phyloP scores from a whole-genome alignment of 306 rosid species.

The Rubus idaeus region DNA sequence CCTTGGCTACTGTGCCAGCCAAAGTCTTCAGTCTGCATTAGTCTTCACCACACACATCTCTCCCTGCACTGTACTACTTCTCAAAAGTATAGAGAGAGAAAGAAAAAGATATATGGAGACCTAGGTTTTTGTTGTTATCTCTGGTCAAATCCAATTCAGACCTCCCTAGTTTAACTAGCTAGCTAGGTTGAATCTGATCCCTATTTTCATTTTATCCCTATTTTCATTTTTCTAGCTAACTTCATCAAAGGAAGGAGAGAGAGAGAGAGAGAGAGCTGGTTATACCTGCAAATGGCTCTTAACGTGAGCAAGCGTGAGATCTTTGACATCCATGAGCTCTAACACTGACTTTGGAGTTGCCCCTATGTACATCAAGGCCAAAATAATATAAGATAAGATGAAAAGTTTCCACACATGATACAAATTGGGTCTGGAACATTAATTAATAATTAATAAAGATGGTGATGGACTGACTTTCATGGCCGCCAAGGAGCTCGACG shows the following conservation, averaged over 20 bases:
- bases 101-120: not conserved
- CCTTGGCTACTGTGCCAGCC: conserved; percentile 62
- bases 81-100: not conserved
- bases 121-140: conserved; percentile 8
- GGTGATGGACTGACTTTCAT: conserved; percentile 58
- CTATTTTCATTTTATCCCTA: not conserved
- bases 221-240: too few relatives aligned
- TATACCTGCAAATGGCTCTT: conserved; percentile 97
- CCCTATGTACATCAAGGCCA: conserved; percentile 35
- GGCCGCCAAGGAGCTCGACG: conserved; percentile 93
- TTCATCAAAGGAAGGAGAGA: not conserved
- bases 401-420: not conserved
- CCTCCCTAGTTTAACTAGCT: not conserved
- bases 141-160: not conserved
- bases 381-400: not conserved
- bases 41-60: conserved; percentile 23
- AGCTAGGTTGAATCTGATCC: conserved; percentile 4
- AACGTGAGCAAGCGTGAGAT: conserved; percentile 93
- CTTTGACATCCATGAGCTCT: conserved; percentile 96
- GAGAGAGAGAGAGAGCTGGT: not conserved
- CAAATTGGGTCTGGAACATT: too few relatives aligned
- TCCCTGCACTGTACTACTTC: not conserved
- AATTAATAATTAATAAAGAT: not conserved
- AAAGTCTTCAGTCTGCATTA: conserved; percentile 36
- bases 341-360: conserved; percentile 92